Conservation (phyloP, 768 basidiomycete species). For the Podaxis mareebaensis region DNA sequence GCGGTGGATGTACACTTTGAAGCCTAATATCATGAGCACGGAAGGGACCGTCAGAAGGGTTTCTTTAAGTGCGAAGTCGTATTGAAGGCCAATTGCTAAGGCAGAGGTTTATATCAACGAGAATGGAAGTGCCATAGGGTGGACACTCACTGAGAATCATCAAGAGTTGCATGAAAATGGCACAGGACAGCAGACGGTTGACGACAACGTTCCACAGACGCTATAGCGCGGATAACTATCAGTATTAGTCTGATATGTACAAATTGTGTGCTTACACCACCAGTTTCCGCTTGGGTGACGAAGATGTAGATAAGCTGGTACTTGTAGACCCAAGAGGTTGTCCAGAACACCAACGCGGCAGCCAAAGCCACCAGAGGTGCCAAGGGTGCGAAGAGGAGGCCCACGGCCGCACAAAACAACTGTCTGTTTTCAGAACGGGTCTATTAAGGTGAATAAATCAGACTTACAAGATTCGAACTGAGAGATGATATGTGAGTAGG, state of each 20-base stretch:
- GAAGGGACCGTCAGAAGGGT: slow-evolving; percentile 75
- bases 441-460: slow-evolving; percentile 2
- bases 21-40: slow-evolving; percentile 59
- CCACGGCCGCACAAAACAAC: slow-evolving; percentile 77
- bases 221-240: slow-evolving; percentile 32
- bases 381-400: slow-evolving; percentile 79
- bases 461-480: slow-evolving; percentile 31
- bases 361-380: slow-evolving; percentile 79
- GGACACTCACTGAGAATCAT: slow-evolving; percentile 69
- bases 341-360: slow-evolving; percentile 73
- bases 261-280: slow-evolving; percentile 56
- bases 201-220: slow-evolving; percentile 78
- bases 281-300: slow-evolving; percentile 75
- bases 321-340: slow-evolving; percentile 74
- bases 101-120: slow-evolving; percentile 3
- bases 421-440: slow-evolving; percentile 22
- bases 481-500: neutral
- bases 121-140: neutral
- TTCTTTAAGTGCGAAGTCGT: slow-evolving; percentile 55
- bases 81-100: slow-evolving; percentile 70
- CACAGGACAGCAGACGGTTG: slow-evolving; percentile 69
- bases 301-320: slow-evolving; percentile 87
- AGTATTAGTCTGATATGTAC: neutral
- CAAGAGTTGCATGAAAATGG: slow-evolving; percentile 74
- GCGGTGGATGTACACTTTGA: slow-evolving; percentile 71